Percentiles rank a stretch among this genome's conserved stretches.
phyloP scores from a whole-genome alignment of 305 asterid species.

The Fraxinus latifolia region DNA sequence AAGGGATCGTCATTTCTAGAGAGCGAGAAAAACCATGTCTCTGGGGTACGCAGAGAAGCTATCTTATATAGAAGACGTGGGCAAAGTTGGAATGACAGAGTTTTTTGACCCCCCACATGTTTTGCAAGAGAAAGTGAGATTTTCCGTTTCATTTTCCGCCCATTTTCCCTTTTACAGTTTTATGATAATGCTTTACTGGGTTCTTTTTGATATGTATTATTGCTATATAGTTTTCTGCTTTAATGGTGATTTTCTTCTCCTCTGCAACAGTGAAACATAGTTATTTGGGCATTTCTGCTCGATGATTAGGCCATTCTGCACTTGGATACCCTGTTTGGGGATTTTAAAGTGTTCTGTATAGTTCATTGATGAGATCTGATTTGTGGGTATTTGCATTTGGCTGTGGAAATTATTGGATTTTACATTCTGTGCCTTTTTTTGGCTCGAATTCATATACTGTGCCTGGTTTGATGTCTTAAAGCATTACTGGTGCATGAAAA shows the following conservation, averaged over 20 bases:
- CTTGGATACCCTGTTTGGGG: slow-evolving; percentile 19
- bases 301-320: background rate
- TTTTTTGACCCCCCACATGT: slow-evolving; percentile 66
- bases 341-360: slow-evolving; percentile 18
- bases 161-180: background rate
- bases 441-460: background rate
- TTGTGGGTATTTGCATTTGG: slow-evolving; percentile 33
- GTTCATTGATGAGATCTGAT: slow-evolving; percentile 39
- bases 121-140: slow-evolving; percentile 66
- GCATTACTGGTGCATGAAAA: slow-evolving; percentile 13
- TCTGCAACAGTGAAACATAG: slow-evolving; percentile 16
- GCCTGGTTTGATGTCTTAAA: background rate
- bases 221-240: slow-evolving; percentile 9
- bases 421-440: background rate
- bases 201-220: background rate
- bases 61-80: slow-evolving; percentile 86
- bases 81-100: slow-evolving; percentile 95
- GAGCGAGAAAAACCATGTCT: slow-evolving; percentile 51
- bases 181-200: slow-evolving; percentile 12
- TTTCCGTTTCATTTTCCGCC: background rate
- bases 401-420: background rate
- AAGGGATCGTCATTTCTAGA: slow-evolving; percentile 2
- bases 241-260: slow-evolving; percentile 24
- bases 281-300: slow-evolving; percentile 17
- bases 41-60: slow-evolving; percentile 94